phyloP scores from a whole-genome alignment of 2,329 filamentous ascomycete genomes.

The Penicillium sp. region DNA sequence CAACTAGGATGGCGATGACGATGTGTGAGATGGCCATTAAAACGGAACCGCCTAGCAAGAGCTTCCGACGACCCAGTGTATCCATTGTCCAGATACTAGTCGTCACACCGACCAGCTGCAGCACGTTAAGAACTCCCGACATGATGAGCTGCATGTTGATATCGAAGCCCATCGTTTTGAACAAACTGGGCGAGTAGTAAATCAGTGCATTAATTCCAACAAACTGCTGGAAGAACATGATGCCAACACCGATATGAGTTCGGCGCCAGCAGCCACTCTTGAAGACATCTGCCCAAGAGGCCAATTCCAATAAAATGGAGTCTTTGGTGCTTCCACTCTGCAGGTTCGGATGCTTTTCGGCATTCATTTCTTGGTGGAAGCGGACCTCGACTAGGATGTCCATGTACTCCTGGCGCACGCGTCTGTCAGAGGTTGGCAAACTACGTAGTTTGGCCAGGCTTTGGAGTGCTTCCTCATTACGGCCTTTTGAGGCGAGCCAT shows the following conservation, averaged over 20 bases:
- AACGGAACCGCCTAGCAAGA: slow-evolving; percentile 54
- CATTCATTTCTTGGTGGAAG: slow-evolving; percentile 56
- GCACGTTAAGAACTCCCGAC: slow-evolving; percentile 61
- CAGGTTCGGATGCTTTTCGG: slow-evolving; percentile 47
- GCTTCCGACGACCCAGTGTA: slow-evolving; percentile 53
- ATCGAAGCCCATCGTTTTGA: slow-evolving; percentile 56
- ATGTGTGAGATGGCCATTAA: slow-evolving; percentile 57
- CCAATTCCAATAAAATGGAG: slow-evolving; percentile 55
- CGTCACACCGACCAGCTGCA: slow-evolving; percentile 54
- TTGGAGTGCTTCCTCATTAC: slow-evolving; percentile 56
- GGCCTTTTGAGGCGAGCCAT: slow-evolving; percentile 57
- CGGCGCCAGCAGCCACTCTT: slow-evolving; percentile 57
- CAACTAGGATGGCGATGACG: slow-evolving; percentile 62
- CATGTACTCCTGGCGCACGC: slow-evolving; percentile 58
- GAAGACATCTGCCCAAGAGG: slow-evolving; percentile 59
- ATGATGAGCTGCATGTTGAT: slow-evolving; percentile 58
- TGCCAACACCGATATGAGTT: slow-evolving; percentile 57
- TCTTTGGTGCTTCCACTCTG: slow-evolving; percentile 42
- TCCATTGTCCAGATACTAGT: slow-evolving; percentile 59
- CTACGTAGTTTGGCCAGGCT: slow-evolving; percentile 58
- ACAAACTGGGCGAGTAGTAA: slow-evolving; percentile 68
- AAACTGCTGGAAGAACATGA: slow-evolving; percentile 67
- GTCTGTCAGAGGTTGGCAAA: slow-evolving; percentile 55
- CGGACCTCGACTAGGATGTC: slow-evolving; percentile 61
- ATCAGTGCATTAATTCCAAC: slow-evolving; percentile 62